A percentile compares a stretch with the other conserved stretches of the same genome.
Evolutionary conservation across 306 rosid species (phyloP).

Genomic region (Cucurbita ficifolia): DNA sequence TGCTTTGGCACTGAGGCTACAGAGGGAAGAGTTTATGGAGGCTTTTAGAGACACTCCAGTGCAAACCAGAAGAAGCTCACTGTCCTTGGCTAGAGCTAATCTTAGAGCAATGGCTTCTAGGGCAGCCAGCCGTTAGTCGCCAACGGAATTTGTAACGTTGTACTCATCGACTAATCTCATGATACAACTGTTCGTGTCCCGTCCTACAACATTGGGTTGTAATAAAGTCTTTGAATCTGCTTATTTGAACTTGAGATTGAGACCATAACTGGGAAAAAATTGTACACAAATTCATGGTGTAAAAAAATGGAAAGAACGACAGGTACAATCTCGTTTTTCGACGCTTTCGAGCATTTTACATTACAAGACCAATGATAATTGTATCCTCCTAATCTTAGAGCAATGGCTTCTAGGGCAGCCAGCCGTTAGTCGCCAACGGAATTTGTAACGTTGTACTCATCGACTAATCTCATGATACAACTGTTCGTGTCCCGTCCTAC

Average conservation of each 20-base stretch:
- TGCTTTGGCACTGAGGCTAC: conserved; percentile 72
- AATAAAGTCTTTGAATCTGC: no score
- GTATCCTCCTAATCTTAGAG: conserved; percentile 23
- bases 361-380: conserved; percentile 5
- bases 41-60: conserved; percentile 31
- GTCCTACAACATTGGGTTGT: no score
- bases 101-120: conserved; percentile 68
- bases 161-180: not conserved
- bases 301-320: not conserved
- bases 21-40: conserved; percentile 79
- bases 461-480: not conserved
- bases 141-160: conserved; percentile 7
- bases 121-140: conserved; percentile 28
- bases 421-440: conserved; percentile 16
- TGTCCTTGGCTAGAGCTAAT: conserved; percentile 37
- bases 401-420: no score
- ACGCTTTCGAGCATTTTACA: conserved; percentile 4
- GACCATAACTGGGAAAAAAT: not conserved
- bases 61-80: conserved; percentile 17
- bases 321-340: not conserved
- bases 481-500: no score
- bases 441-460: conserved; percentile 1
- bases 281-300: not conserved
- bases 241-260: no score
- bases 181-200: not conserved